Percentiles rank a stretch among this genome's conserved stretches.
Evolutionary conservation across 2,329 filamentous ascomycete species (phyloP).

Genomic region (Plectosphaerella sp.): DNA sequence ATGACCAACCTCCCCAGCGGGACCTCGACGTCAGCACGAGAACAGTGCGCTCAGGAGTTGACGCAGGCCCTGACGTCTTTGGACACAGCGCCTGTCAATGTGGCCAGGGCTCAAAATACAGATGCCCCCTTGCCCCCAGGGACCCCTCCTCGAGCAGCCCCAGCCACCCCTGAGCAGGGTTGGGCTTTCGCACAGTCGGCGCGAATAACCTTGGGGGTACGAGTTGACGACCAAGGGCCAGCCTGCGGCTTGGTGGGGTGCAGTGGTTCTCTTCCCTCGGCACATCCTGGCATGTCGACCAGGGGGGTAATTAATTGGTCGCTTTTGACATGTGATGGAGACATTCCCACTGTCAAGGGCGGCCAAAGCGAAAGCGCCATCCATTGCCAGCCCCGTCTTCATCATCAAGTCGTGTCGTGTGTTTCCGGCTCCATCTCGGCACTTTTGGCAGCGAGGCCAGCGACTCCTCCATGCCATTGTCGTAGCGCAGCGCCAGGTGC

Average conservation of each 20-base stretch:
- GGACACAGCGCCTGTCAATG: too few relatives aligned
- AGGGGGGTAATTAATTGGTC: background rate
- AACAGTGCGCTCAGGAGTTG: too few relatives aligned
- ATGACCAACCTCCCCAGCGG: too few relatives aligned
- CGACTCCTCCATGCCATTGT: too few relatives aligned
- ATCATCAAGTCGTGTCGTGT: background rate
- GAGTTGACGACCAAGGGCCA: too few relatives aligned
- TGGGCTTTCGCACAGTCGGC: too few relatives aligned
- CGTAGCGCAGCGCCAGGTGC: constrained; percentile 2
- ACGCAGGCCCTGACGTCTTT: too few relatives aligned
- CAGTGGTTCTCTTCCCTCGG: constrained; percentile 2
- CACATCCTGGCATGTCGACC: background rate
- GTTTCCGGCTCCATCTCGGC: background rate
- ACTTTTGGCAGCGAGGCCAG: too few relatives aligned
- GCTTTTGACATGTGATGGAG: constrained; percentile 3
- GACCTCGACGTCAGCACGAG: too few relatives aligned
- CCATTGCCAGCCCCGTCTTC: background rate
- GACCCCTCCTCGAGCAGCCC: background rate
- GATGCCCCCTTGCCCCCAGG: background rate
- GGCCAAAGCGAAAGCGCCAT: background rate
- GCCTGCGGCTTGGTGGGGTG: background rate
- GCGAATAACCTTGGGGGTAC: too few relatives aligned
- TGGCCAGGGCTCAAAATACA: background rate
- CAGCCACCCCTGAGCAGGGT: too few relatives aligned
- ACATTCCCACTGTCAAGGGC: background rate